Percentiles rank a stretch among this genome's conserved stretches.
Conservation (phyloP, 371 early-diverging fungal genomes). For the Batkoa obscura region DNA sequence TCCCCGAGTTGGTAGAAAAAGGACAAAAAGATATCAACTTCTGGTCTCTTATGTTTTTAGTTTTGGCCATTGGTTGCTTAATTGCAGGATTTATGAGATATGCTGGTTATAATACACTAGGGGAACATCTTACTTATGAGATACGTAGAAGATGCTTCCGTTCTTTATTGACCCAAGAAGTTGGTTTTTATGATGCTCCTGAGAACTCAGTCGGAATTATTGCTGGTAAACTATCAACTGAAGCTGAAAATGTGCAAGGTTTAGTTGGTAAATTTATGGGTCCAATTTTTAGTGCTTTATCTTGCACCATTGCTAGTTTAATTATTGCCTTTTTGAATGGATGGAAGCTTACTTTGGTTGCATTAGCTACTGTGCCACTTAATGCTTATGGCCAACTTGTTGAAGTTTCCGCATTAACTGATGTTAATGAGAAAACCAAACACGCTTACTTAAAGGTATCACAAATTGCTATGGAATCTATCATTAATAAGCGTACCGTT, state of each 20-base stretch:
- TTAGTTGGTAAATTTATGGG: conserved; percentile 46
- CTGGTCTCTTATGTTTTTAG: conserved; percentile 35
- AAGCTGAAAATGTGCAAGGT: conserved; percentile 48
- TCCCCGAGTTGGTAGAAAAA: neutral
- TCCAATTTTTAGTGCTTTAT: conserved; percentile 28
- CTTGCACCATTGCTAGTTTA: conserved; percentile 21
- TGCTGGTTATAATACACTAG: conserved; percentile 16
- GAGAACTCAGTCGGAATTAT: conserved; percentile 67
- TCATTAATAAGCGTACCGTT: conserved; percentile 71
- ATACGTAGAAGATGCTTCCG: conserved; percentile 32
- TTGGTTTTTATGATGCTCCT: conserved; percentile 69
- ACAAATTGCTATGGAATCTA: conserved; percentile 65
- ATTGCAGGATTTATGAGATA: conserved; percentile 23
- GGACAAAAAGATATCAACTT: conserved; percentile 17
- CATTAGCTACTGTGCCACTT: conserved; percentile 23
- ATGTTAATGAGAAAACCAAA: conserved; percentile 34
- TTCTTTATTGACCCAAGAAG: conserved; percentile 54
- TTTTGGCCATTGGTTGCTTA: conserved; percentile 29
- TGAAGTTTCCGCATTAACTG: conserved; percentile 15
- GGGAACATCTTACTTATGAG: conserved; percentile 31
- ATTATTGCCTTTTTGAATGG: conserved; percentile 41
- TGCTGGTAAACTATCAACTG: conserved; percentile 60
- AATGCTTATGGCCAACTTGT: conserved; percentile 19
- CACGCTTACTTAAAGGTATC: conserved; percentile 47
- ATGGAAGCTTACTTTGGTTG: conserved; percentile 70